Conservation (phyloP, 495 filamentous ascomycete species). For the Aspergillus indologenus region DNA sequence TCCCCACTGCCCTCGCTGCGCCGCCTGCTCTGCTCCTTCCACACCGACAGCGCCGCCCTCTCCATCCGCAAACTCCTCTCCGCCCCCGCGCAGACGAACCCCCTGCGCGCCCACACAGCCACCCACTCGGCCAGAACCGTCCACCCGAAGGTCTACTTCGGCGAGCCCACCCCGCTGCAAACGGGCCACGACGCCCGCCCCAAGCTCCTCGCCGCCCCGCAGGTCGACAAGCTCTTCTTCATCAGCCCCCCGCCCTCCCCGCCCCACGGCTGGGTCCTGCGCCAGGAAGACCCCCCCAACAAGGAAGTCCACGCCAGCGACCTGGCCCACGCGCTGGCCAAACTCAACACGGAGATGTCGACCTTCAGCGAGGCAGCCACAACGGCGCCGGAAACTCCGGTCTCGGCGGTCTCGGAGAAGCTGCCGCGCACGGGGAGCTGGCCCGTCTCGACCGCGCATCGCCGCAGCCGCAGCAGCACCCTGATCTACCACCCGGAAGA, state of each 20-base stretch:
- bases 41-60: conserved; percentile 68
- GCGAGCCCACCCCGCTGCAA: conserved; percentile 66
- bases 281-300: conserved; percentile 87
- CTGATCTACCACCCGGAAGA: conserved; percentile 74
- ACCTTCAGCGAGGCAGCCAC: background rate
- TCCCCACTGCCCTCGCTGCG: conserved; percentile 89
- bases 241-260: conserved; percentile 91
- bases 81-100: conserved; percentile 57
- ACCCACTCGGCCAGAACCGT: conserved; percentile 26
- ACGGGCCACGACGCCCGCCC: conserved; percentile 52
- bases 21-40: conserved; percentile 89
- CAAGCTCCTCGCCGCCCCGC: conserved; percentile 73
- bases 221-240: conserved; percentile 90
- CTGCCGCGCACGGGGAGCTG: conserved; percentile 33
- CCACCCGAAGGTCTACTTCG: conserved; percentile 82
- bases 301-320: conserved; percentile 91
- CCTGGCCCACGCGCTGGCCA: conserved; percentile 73
- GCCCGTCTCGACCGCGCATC: conserved; percentile 39
- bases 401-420: conserved; percentile 38
- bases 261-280: conserved; percentile 90
- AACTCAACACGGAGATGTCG: conserved; percentile 50
- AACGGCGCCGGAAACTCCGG: conserved; percentile 29
- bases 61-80: conserved; percentile 68
- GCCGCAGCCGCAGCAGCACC: conserved; percentile 60
- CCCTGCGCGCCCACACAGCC: background rate